Base-by-base conservation (phyloP, 495 filamentous ascomycete species). In the Podospora didyma region DNA sequence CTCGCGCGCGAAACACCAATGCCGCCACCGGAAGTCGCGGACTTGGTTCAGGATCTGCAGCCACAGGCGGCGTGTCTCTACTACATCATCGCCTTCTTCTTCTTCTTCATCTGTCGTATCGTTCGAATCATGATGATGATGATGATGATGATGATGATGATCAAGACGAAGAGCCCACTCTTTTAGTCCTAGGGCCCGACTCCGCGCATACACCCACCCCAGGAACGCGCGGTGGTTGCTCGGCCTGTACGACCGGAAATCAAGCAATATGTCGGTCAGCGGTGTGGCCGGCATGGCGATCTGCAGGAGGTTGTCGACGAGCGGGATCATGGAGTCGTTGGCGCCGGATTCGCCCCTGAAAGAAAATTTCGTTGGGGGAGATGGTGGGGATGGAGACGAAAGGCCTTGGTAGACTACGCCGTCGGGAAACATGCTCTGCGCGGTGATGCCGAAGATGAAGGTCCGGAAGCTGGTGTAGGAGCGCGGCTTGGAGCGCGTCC, bases 1-100 rank as follows among this genome's bases (percentile, higher is more conserved):
- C 78, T 96, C 92, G 20, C 90, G 76, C n/a, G 90, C 90, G 62
- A 96, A 96, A 58, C 91, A 85, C 92, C 92, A 96, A 64, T 96
- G 92, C 3, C 92, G 79, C 92, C 92, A 96, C 56, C 92, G 76
- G 74, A 96, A 96, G 63, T 92, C 89, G 50, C 92, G 84, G 11
- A 96, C 88, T 68, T 96, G 87, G 68, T 96, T 85, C 20, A 96
- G 70, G 0, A 83, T 78, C 61, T 79, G 76, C 5, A 96, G 77
- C 72, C 92, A 94, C 2, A 91, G 75, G 6, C 67, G 45, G 5
- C 71, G 60, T 1, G 69, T 70, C 58, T 86, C 80, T 54, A 59
- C 62, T 39, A 69, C 52, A 12, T 63, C 51, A 16, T 54, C 28
- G 4, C 9, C 26, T 3, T 31, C 26, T 31, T 31, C 26, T 31